These are phyloP conservation scores for Alternaria novae-zelandiae DNA, from an alignment of 2,329 filamentous ascomycete genomes.

Conservation along the genomic window DNA sequence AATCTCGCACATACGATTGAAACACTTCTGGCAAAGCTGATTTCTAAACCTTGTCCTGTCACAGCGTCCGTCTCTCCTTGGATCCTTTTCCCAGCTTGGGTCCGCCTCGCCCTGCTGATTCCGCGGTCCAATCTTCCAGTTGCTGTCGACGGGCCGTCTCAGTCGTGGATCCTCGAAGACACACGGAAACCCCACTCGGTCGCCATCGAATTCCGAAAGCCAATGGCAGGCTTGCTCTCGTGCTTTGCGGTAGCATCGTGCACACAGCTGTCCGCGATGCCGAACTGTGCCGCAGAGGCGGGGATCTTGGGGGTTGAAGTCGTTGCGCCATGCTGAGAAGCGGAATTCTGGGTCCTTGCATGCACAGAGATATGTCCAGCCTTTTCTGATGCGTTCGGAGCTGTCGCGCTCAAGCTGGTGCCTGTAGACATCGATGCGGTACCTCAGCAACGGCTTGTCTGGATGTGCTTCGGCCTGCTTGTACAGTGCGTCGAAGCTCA, in stretches of 20 bases:
- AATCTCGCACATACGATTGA: slow-evolving; percentile 33
- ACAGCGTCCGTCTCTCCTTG: slow-evolving; percentile 26
- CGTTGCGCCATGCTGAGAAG: slow-evolving; percentile 23
- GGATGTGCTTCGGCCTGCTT: slow-evolving; percentile 17
- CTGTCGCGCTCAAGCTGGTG: slow-evolving; percentile 26
- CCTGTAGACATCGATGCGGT: slow-evolving; percentile 24
- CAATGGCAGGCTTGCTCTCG: slow-evolving; percentile 25
- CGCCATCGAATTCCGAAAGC: slow-evolving; percentile 30
- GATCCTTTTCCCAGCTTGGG: slow-evolving; percentile 32
- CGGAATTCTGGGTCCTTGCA: slow-evolving; percentile 30
- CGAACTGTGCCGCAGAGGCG: slow-evolving; percentile 28
- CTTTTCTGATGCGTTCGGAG: slow-evolving; percentile 26
- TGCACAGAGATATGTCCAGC: slow-evolving; percentile 28
- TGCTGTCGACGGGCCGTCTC: slow-evolving; percentile 18
- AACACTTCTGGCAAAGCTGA: slow-evolving; percentile 33
- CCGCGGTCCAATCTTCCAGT: slow-evolving; percentile 28
- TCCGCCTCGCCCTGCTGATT: slow-evolving; percentile 24
- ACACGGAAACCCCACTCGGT: slow-evolving; percentile 30
- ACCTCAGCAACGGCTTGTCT: slow-evolving; percentile 16
- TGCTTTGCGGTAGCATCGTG: slow-evolving; percentile 27
- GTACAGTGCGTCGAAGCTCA: slow-evolving; percentile 31
- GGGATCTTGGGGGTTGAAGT: slow-evolving; percentile 29
- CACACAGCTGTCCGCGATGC: slow-evolving; percentile 29
- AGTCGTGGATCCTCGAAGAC: slow-evolving; percentile 26
- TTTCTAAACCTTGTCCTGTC: slow-evolving; percentile 21